Base-by-base conservation (phyloP, 306 rosid genomes). In the Vachellia pachyceras region DNA sequence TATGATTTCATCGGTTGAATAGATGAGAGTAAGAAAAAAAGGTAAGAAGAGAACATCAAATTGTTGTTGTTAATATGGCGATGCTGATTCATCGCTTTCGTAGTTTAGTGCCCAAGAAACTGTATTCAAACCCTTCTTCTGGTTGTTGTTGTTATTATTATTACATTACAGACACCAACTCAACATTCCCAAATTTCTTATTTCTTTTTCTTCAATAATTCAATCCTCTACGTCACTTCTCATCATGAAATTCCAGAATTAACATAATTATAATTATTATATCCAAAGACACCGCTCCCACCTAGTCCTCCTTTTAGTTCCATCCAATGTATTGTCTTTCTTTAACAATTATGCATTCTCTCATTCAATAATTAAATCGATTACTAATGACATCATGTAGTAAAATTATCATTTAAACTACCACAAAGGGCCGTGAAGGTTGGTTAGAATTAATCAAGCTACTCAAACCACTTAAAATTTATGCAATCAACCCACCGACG, bases 141-240 rank as follows among this genome's bases (percentile, higher is more conserved):
- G 10, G 0, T 41, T 8, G 7, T 41, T 41, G 7, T 10, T 29
- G 2, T 29, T 29, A 29, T 29, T 29, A 29, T 12, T 14, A 5
- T 2, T 7, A 47, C 6, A 47, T 13, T 25, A 45, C 60, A 70
- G 25, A 13, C 29, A 29, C 47, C 47, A 44, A 44, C 47, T 45
- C 39, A 29, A 29, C 33, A 49, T 72, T 72, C 46, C 64, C 50
- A 17, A 11, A 49, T 9, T 72, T 35, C 25, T 33, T 8, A 50
- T 47, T 33, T 35, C 40, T 50, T 35, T 50, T 35, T 17, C 11
- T 18, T 72, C 46, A 72, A 72, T 50, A 33, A 72, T 72, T 72
- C 77, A 50, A 41, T 33, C 39, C 39, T 4, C 33, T 0, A 33
- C 33, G 77, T 50, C 77, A 35, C 17, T 72, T 35, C 6, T 22